phyloP scores from a whole-genome alignment of 2,329 filamentous ascomycete species.

The Arthrobotrys sphaeroides region DNA sequence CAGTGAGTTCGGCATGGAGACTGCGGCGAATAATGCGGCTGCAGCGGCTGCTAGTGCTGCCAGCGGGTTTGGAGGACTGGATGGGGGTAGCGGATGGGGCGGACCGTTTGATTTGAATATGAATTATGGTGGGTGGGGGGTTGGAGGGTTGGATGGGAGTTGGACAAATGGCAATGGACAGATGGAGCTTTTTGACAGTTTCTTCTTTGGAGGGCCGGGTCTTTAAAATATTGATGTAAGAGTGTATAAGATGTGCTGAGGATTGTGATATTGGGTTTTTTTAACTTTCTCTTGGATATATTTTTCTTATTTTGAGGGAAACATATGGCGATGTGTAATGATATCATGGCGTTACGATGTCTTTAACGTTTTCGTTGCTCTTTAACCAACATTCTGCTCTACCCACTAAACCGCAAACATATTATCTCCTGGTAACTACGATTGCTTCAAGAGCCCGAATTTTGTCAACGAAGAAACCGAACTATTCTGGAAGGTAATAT shows the following conservation, averaged over 20 bases:
- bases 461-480: too few relatives aligned
- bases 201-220: conserved; percentile 70
- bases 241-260: neutral
- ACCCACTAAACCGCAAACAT: too few relatives aligned
- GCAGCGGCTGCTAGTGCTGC: neutral
- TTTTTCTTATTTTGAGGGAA: neutral
- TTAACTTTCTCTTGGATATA: conserved; percentile 2
- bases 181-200: conserved; percentile 76
- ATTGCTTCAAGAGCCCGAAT: too few relatives aligned
- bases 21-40: neutral
- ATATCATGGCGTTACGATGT: conserved; percentile 49
- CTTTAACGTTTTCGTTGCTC: neutral
- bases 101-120: conserved; percentile 50
- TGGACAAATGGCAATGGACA: conserved; percentile 64
- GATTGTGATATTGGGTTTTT: neutral
- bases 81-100: conserved; percentile 47
- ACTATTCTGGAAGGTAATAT: too few relatives aligned
- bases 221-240: conserved; percentile 13
- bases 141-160: conserved; percentile 40
- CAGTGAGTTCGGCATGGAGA: conserved; percentile 35
- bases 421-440: too few relatives aligned
- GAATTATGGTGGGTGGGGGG: conserved; percentile 50
- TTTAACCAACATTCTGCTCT: too few relatives aligned
- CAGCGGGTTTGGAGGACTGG: conserved; percentile 34
- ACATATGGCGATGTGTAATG: conserved; percentile 18